These are phyloP conservation scores for Cutaneotrichosporon arboriforme DNA, from an alignment of 1,284 basidiomycete genomes.

Conservation along the genomic window DNA sequence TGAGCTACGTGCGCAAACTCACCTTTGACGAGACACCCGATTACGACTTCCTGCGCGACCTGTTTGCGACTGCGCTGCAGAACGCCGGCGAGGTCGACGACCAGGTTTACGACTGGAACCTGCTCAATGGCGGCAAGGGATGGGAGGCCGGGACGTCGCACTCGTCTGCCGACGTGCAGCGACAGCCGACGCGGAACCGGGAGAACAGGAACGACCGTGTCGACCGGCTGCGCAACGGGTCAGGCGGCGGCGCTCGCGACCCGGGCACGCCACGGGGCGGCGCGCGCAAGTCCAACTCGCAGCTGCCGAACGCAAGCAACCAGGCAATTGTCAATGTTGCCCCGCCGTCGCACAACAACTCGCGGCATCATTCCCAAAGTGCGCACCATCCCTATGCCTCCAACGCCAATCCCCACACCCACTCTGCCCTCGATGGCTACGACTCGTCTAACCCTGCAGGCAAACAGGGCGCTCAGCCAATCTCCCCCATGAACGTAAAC, in stretches of 20 bases:
- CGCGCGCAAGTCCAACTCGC: conserved; percentile 41
- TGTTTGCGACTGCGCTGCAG: conserved; percentile 87
- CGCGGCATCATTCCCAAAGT: conserved; percentile 42
- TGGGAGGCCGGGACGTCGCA: conserved; percentile 69
- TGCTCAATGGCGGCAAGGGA: conserved; percentile 83
- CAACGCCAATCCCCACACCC: conserved; percentile 3
- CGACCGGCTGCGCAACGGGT: conserved; percentile 46
- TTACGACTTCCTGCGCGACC: conserved; percentile 88
- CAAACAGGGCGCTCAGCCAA: conserved; percentile 23
- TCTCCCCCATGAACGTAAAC: conserved; percentile 44
- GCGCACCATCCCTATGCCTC: conserved; percentile 45
- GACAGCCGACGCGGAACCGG: conserved; percentile 38
- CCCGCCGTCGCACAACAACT: conserved; percentile 39
- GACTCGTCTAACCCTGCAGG: conserved; percentile 30
- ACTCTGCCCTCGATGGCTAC: conserved; percentile 23
- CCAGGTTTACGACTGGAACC: conserved; percentile 84
- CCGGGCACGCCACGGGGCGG: conserved; percentile 16
- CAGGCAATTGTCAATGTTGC: conserved; percentile 47
- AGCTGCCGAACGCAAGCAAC: conserved; percentile 44
- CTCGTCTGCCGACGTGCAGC: conserved; percentile 24
- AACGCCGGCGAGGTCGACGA: conserved; percentile 82
- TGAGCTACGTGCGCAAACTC: conserved; percentile 93
- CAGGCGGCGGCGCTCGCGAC: conserved; percentile 37
- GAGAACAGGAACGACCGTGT: conserved; percentile 45
- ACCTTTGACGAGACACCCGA: conserved; percentile 95